phyloP scores from a whole-genome alignment of 2,329 filamentous ascomycete genomes.

The Xylariaceae sp. region DNA sequence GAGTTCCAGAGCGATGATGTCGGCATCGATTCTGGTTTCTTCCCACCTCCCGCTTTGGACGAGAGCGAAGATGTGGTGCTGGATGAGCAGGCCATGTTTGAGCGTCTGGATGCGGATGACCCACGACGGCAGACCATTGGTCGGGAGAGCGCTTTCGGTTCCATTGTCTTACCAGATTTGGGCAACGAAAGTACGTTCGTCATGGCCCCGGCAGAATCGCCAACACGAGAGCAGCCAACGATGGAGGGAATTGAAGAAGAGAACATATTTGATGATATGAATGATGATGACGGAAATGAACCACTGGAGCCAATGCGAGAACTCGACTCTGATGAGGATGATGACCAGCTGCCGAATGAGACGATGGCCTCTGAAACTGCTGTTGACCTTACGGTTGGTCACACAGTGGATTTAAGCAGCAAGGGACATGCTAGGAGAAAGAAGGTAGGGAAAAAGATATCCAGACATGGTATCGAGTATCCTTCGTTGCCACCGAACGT shows the following conservation, averaged over 20 bases:
- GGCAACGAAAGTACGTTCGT: conserved; percentile 50
- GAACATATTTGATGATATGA: conserved; percentile 15
- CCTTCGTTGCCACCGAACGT: conserved; percentile 69
- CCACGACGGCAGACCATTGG: conserved; percentile 35
- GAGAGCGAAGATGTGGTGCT: conserved; percentile 32
- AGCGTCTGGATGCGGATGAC: conserved; percentile 39
- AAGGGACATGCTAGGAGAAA: conserved; percentile 26
- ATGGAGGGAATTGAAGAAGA: conserved; percentile 14
- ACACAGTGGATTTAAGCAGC: not conserved
- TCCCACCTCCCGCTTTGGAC: conserved; percentile 41
- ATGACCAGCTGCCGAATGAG: conserved; percentile 15
- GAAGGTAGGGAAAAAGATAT: conserved; percentile 52
- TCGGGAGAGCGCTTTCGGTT: conserved; percentile 47
- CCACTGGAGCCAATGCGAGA: conserved; percentile 18
- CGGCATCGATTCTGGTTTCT: conserved; percentile 47
- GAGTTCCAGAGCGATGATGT: conserved; percentile 36
- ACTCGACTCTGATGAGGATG: conserved; percentile 20
- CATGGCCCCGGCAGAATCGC: conserved; percentile 33
- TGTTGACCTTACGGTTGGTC: conserved; percentile 5
- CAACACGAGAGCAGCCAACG: conserved; percentile 22
- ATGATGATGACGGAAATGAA: conserved; percentile 18
- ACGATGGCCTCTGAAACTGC: conserved; percentile 1
- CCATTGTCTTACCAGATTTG: conserved; percentile 43
- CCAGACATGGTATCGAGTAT: conserved; percentile 69
- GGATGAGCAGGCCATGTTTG: conserved; percentile 37